Base-by-base conservation (phyloP, 2,329 filamentous ascomycete species). In the Hyphodiscus sp. region DNA sequence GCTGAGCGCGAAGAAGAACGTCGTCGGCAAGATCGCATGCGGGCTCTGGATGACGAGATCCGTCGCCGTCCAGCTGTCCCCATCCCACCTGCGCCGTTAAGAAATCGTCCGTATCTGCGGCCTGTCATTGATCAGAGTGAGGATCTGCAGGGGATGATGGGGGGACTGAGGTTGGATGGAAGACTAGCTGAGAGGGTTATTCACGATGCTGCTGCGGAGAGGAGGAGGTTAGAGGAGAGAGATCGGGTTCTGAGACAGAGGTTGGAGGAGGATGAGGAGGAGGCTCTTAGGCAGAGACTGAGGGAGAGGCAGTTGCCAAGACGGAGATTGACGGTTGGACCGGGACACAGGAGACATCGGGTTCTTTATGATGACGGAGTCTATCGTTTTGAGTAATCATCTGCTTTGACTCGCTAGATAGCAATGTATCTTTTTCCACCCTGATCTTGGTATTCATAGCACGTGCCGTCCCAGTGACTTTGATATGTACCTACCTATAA, bases 11-110 rank as follows among this genome's bases (percentile, higher is more conserved):
- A 49, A 7, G 56, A 58, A 26, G 45, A 52, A 38, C 51, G 47
- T 0, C 51, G 38, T 7, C 49, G 54, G 41, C 43, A 56, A 20
- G 59, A 59, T 42, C 52, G 52, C 10, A 64, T 66, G 26, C 47
- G 53, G 15, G 54, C 42, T n/a, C 63, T 65, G 11, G 60, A 68
- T 46, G 63, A 63, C 13, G 65, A 63, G 10, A 68, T 68, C 38
- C 51, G 56, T 26, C 57, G 58, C 7, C 50, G 66, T 20, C 64
- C 66, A 20, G 59, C 54, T 1, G 57, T 67, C 15, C 63, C 65
- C 18, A 44, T 63, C 3, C 57, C 58, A 16, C 56, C 55, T 30
- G 47, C 51, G 33, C 53, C 52, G 18, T 45, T 54, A 20, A 20
- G 38, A 45, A 41, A 29, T 8, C 38, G n/a, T 2, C 19, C 16